Base-by-base conservation (phyloP, 208 protist genomes). In the Leishmania tarentolae region DNA sequence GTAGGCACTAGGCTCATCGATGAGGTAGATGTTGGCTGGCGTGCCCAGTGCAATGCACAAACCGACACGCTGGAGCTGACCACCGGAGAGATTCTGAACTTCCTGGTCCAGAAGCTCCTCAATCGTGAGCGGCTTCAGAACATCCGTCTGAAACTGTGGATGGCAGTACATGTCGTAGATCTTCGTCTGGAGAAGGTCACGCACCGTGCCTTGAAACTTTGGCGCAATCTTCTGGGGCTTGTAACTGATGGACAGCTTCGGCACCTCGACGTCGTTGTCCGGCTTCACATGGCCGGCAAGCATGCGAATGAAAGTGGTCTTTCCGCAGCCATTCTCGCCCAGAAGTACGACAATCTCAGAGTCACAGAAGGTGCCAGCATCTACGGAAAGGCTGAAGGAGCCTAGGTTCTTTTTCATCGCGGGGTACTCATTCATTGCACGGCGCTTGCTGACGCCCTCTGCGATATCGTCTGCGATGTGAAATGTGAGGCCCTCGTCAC, bases 1-100 rank as follows among this genome's bases (percentile, higher is more conserved):
- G 89, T 99, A 99, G 53, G 99, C 99, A 66, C 98, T 99, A 47
- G 99, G 99, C 92, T 99, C 99, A 91, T 99, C 99, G 83, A 99
- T 99, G 35, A 99, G 97, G 88, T 99, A 99, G 79, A 99, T 98
- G 88, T 99, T 99, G 46, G 99, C 99, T 37, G 99, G 98, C 44
- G 98, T 99, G 76, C 99, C 99, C 31, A 99, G 94, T 66, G 97
- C 97, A 56, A 99, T 93, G 76, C 95, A 96, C 63, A 99, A 84
- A 83, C 99, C 99, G 52, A 99, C 99, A 88, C 99, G 98, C 94
- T 99, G 99, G 56, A 99, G 92, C 92, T 99, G 99, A 94, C 99
- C 99, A 82, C 99, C 99, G n/a, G 99, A 99, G 31, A 99, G 93
- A 81, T 99, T 97, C 83, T 98, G 94, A 21, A 99, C 95, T 66